A percentile compares a stretch with the other conserved stretches of the same genome.
Evolutionary conservation across 441 rosid species (phyloP).

Genomic region (Dalechampia spathulata): DNA sequence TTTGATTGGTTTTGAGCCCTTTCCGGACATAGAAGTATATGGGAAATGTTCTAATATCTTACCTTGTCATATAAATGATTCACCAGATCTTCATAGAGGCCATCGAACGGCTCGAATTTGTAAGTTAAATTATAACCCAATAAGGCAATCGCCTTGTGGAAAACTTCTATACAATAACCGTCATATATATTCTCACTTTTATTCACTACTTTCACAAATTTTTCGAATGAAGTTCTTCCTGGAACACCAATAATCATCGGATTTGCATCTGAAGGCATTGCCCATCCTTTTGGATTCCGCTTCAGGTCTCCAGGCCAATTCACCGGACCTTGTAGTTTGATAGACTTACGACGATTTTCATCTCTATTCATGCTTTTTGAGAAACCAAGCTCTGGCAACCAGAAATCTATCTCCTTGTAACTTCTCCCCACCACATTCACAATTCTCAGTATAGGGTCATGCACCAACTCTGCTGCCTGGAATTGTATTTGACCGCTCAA

Average conservation of each 20-base stretch:
- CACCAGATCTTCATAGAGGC: slow-evolving; percentile 38
- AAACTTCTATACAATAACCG: slow-evolving; percentile 49
- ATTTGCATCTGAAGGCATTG: slow-evolving; percentile 24
- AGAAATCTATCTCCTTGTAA: slow-evolving; percentile 27
- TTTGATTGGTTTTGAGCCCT: too few relatives aligned
- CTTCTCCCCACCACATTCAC: slow-evolving; percentile 28
- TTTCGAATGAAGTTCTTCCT: slow-evolving; percentile 27
- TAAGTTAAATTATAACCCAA: slow-evolving; percentile 23
- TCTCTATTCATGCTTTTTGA: neutral
- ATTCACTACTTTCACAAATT: slow-evolving; percentile 30
- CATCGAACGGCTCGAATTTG: slow-evolving; percentile 21
- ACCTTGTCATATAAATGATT: slow-evolving; percentile 40
- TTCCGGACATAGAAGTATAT: too few relatives aligned
- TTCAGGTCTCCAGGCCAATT: slow-evolving; percentile 32
- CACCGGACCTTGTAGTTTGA: slow-evolving; percentile 17
- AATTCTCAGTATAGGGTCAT: slow-evolving; percentile 8
- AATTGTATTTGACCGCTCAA: slow-evolving; percentile 29
- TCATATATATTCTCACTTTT: slow-evolving; percentile 13
- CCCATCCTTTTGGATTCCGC: slow-evolving; percentile 35
- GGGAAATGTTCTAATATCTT: slow-evolving; percentile 2
- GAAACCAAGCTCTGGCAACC: slow-evolving; percentile 29
- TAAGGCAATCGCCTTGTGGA: slow-evolving; percentile 6
- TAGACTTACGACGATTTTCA: neutral
- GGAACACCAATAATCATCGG: slow-evolving; percentile 46
- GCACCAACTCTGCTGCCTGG: slow-evolving; percentile 13